Base-by-base conservation (phyloP, 2,329 filamentous ascomycete genomes). In the Aspergillus ochraceus region DNA sequence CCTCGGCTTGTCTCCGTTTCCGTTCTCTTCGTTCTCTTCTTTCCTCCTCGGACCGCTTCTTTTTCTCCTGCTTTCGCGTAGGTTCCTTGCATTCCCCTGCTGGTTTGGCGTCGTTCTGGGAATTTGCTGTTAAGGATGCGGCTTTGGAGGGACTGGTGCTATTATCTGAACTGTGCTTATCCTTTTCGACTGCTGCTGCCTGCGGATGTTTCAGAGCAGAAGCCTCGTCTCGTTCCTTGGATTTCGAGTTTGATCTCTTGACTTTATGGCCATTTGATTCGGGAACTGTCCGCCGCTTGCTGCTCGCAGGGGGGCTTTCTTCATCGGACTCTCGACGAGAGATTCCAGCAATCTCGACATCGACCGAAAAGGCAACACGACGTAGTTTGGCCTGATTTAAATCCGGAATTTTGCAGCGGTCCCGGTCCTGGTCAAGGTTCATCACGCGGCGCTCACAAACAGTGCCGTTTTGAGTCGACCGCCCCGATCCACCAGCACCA, bases 261-360 rank as follows among this genome's bases (percentile, higher is more conserved):
- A 55, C 63, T 60, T 69, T 77, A 20, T 63, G 68, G 42, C 61
- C 70, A 63, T 64, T 73, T 5, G 61, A 63, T 45, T 66, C 71
- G 26, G 63, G 64, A 39, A 61, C 60, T 64, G 56, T 63, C 49
- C 67, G 73, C 59, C 65, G 68, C 30, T 68, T 52, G 53, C 70
- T 63, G 57, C 63, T 74, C 24, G 70, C 66, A 63, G 72, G 78
- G 57, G 69, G 69, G 54, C 74, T 76, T n/a, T 82, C 77, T 17
- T 79, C 77, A 10, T 83, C 75, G 17, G 81, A 81, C 3, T 95
- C 90, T 67, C 96, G 95, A 67, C 86, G 88, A 24, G 93, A 91
- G 71, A 91, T 88, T 0, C 92, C 91, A 3, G 94, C 94, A 70
- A 99, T 96, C 75, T 99, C 95, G 4, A 99, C 93, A 71, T 99